Evolutionary conservation across 257 asterid genomes (phyloP).

Genomic region (Fraxinus cuspidata): DNA sequence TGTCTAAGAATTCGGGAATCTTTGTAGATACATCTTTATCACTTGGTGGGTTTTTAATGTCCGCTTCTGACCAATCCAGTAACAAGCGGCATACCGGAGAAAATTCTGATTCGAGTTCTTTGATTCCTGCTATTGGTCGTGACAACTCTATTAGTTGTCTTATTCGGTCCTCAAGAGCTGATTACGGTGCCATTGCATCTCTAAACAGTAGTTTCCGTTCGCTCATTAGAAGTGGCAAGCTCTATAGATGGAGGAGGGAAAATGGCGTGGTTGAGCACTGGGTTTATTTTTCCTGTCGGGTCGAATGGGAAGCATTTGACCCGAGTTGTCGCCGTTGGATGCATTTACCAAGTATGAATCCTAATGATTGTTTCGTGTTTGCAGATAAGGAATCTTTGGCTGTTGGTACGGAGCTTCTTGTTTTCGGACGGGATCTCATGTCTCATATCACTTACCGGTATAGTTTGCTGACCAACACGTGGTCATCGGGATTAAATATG

Average conservation of each 20-base stretch:
- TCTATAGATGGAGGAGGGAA: slow-evolving; percentile 37
- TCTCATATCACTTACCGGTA: slow-evolving; percentile 35
- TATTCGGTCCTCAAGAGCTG: slow-evolving; percentile 34
- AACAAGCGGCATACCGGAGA: slow-evolving; percentile 13
- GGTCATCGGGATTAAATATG: slow-evolving; percentile 35
- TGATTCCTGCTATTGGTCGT: slow-evolving; percentile 40
- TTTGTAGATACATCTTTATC: slow-evolving; percentile 41
- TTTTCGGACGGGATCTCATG: slow-evolving; percentile 39
- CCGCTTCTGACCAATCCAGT: slow-evolving; percentile 24
- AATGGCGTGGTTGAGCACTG: slow-evolving; percentile 40
- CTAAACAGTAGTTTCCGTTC: slow-evolving; percentile 39
- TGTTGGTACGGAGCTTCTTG: slow-evolving; percentile 48
- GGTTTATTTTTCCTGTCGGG: slow-evolving; percentile 43
- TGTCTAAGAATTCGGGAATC: slow-evolving; percentile 32
- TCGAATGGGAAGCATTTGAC: slow-evolving; percentile 49
- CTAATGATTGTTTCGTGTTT: slow-evolving; percentile 38
- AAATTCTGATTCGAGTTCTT: slow-evolving; percentile 28
- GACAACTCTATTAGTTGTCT: slow-evolving; percentile 39
- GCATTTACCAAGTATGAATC: slow-evolving; percentile 34
- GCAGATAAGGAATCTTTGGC: slow-evolving; percentile 50
- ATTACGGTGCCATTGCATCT: slow-evolving; percentile 33
- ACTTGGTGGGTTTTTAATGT: slow-evolving; percentile 32
- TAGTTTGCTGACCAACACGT: slow-evolving; percentile 35
- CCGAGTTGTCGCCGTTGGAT: slow-evolving; percentile 38
- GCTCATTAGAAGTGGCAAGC: slow-evolving; percentile 36